Base-by-base conservation (phyloP, 2,329 filamentous ascomycete genomes). In the Diaporthe citriasiana region DNA sequence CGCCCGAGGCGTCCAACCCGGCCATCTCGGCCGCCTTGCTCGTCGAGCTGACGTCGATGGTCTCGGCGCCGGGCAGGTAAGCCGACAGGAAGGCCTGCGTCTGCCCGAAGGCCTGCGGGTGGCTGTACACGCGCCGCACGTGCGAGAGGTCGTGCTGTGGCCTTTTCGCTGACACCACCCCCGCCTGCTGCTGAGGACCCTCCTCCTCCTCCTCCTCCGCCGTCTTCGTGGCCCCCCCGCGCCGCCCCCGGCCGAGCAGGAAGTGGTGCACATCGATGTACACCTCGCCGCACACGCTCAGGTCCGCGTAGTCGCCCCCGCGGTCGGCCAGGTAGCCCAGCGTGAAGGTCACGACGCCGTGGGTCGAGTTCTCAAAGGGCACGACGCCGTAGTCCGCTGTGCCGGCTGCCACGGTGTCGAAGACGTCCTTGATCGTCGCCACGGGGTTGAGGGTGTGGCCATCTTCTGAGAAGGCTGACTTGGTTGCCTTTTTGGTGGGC, bases 71-170 rank as follows among this genome's bases (percentile, higher is more conserved):
- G 78, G 91, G 92, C 76, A 98, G 89, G 78, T 94, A 87, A 38
- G 87, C 85, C 12, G 88, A 86, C 35, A 98, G 89, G 83, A 98
- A 98, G 12, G 81, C 83, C 57, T 92, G 91, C 83, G 95, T 98
- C 84, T 99, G 97, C 35, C 95, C 95, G 87, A 97, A 98, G 38
- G 95, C 97, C 84, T 99, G 97, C 13, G 96, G 95, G 83, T 99
- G 97, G 33, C 94, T 97, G 85, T 98, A 97, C 53, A 99, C 84
- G 79, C 93, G 92, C 78, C 88, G 89, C 79, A 98, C 89, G 78
- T 93, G 87, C 72, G 85, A 83, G 76, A 95, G 83, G 76, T 85
- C 84, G 69, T 81, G 57, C 47, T 38, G 42, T 25, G 25, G 55
- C 42, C 40, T 53, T 47, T n/a, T n/a, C n/a, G 53, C 42, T 77